Conservation (phyloP, 75 land plant species). For the Ceratopteris richardii region DNA sequence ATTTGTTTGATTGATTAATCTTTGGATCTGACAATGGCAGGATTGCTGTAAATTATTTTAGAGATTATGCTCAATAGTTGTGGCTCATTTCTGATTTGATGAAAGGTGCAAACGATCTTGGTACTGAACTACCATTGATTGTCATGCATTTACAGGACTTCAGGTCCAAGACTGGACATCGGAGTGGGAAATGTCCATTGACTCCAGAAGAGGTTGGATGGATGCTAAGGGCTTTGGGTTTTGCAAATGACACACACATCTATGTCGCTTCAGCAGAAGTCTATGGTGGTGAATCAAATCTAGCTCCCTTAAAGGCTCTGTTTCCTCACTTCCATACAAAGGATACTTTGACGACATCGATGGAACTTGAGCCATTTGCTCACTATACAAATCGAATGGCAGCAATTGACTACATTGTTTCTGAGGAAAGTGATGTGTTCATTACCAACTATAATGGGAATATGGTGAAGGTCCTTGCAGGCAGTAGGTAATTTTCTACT, state of each 20-base stretch:
- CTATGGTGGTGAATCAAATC: conserved; percentile 28
- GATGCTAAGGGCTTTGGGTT: conserved; percentile 35
- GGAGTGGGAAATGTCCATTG: conserved; percentile 35
- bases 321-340: conserved; percentile 31
- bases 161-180: conserved; percentile 23
- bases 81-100: too few relatives aligned
- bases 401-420: conserved; percentile 37
- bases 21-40: too few relatives aligned
- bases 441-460: conserved; percentile 38
- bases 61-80: too few relatives aligned
- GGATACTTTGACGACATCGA: conserved; percentile 19
- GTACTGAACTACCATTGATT: too few relatives aligned
- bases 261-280: conserved; percentile 38
- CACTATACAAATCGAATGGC: conserved; percentile 34
- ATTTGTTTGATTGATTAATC: neutral
- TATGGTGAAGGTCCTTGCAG: conserved; percentile 37
- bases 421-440: conserved; percentile 33
- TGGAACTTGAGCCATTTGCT: conserved; percentile 23
- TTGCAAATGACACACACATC: conserved; percentile 26
- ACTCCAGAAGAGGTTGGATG: conserved; percentile 36
- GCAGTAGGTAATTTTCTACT: conserved; percentile 20
- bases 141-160: conserved; percentile 16
- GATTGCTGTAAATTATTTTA: too few relatives aligned
- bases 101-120: too few relatives aligned
- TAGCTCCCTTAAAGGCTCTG: conserved; percentile 30